Evolutionary conservation across 2,329 filamentous ascomycete genomes (phyloP).

Genomic region (Nectriaceae sp.): DNA sequence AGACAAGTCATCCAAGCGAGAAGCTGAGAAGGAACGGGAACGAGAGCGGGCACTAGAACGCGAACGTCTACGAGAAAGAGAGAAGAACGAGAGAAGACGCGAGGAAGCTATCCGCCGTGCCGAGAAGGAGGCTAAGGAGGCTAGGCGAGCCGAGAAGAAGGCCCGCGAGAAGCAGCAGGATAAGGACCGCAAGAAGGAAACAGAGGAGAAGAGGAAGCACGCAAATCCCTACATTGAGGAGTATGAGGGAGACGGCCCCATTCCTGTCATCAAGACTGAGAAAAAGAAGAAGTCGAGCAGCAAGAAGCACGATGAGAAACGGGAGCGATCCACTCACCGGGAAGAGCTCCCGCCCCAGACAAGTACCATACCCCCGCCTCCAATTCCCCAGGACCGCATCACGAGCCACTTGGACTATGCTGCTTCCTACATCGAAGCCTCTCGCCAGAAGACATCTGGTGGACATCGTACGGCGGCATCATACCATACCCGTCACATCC

Average conservation of each 20-base stretch:
- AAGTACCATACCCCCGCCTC: conserved; percentile 20
- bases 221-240: conserved; percentile 38
- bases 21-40: conserved; percentile 37
- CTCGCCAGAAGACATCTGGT: conserved; percentile 28
- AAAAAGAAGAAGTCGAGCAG: conserved; percentile 45
- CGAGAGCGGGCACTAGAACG: conserved; percentile 36
- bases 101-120: conserved; percentile 29
- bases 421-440: conserved; percentile 34
- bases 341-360: conserved; percentile 32
- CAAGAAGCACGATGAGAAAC: conserved; percentile 41
- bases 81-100: conserved; percentile 23
- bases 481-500: conserved; percentile 23
- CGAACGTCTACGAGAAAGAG: conserved; percentile 22
- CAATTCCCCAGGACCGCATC: conserved; percentile 23
- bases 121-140: conserved; percentile 32
- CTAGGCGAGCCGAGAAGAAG: conserved; percentile 37
- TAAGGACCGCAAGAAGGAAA: conserved; percentile 40
- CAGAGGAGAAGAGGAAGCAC: conserved; percentile 40
- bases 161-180: conserved; percentile 36
- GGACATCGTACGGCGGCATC: background rate
- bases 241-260: conserved; percentile 32
- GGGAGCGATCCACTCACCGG: conserved; percentile 35
- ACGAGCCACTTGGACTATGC: conserved; percentile 24
- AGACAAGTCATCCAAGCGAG: conserved; percentile 45
- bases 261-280: conserved; percentile 28